phyloP scores from a whole-genome alignment of 192 early-diverging fungal species.

The Dissophora ornata region DNA sequence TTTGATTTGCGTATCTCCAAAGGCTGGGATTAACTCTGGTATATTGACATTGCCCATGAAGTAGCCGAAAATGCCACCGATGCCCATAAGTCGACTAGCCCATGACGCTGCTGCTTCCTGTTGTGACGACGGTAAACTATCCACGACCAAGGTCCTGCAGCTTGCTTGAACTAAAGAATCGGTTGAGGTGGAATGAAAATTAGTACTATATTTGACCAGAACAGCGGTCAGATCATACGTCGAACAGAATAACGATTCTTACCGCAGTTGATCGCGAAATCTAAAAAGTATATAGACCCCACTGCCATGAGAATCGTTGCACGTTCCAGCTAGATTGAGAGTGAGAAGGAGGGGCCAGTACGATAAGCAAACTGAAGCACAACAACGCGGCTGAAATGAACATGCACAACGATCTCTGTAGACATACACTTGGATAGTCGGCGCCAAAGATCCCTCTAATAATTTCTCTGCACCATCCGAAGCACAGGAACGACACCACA shows the following conservation, averaged over 20 bases:
- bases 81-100: conserved; percentile 87
- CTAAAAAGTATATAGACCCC: conserved; percentile 85
- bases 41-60: conserved; percentile 91
- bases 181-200: background rate
- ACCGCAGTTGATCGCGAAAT: conserved; percentile 93
- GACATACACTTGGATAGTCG: conserved; percentile 36
- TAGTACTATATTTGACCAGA: too few relatives aligned
- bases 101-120: conserved; percentile 89
- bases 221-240: too few relatives aligned
- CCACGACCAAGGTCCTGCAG: conserved; percentile 88
- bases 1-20: conserved; percentile 86
- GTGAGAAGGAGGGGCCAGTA: background rate
- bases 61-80: conserved; percentile 90
- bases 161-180: conserved; percentile 90
- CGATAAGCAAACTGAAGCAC: background rate
- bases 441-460: conserved; percentile 49
- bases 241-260: too few relatives aligned
- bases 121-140: conserved; percentile 80
- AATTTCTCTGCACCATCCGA: conserved; percentile 87
- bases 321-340: conserved; percentile 10
- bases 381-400: too few relatives aligned
- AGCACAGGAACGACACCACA: conserved; percentile 69
- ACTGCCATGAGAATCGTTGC: conserved; percentile 78
- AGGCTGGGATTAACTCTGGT: conserved; percentile 69
- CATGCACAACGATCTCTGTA: conserved; percentile 3